Evolutionary conservation across 306 rosid genomes (phyloP).

Genomic region (Nissolia schottii): DNA sequence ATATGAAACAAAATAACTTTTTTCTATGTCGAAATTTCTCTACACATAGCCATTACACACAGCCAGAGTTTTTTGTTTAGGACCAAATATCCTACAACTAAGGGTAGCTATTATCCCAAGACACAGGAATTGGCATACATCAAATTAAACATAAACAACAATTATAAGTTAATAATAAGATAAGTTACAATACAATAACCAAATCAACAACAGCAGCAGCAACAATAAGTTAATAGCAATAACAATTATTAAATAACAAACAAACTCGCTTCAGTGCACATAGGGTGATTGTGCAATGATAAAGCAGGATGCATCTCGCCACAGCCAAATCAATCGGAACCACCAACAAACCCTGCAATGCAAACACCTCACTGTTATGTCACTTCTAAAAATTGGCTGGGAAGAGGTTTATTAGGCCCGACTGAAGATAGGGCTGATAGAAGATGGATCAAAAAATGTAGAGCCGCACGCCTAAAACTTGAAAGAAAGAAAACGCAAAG

Average conservation of each 20-base stretch:
- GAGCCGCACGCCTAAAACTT: too few species aligned
- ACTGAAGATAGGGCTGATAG: too few species aligned
- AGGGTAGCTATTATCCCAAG: neutral
- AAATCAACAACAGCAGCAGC: neutral
- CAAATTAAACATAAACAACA: neutral
- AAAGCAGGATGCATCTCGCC: constrained; percentile 85
- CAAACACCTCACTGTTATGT: neutral
- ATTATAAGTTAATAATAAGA: neutral
- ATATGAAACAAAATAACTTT: neutral
- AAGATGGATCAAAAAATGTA: too few species aligned
- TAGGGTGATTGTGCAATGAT: constrained; percentile 89
- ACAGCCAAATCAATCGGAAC: constrained; percentile 27
- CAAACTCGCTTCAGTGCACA: constrained; percentile 83
- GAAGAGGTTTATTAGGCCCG: too few species aligned
- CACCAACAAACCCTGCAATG: constrained; percentile 17
- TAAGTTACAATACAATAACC: neutral
- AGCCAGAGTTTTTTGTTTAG: neutral
- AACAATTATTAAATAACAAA: too few species aligned
- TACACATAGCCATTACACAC: neutral
- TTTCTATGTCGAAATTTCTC: neutral
- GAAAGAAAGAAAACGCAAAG: too few species aligned
- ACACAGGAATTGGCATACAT: neutral
- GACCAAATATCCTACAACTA: constrained; percentile 8
- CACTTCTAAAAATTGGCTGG: too few species aligned
- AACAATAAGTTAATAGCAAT: neutral